Evolutionary conservation across 192 early-diverging fungal genomes (phyloP), one percentile per base, ranked within the genome.

Genomic region (Coemansia brasiliensis): DNA sequence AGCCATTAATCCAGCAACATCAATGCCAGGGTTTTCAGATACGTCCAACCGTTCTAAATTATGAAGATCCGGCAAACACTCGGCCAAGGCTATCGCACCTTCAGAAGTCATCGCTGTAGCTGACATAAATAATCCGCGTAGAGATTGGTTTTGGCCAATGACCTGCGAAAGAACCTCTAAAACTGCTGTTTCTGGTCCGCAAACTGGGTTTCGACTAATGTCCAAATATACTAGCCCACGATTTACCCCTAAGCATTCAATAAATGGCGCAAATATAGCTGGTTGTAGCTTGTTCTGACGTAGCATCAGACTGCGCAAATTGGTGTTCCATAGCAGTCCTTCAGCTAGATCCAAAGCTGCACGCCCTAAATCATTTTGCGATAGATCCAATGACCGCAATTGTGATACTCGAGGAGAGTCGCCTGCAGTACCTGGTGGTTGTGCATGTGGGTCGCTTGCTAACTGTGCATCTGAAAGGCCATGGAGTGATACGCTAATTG

Each of bases 1-100:
- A 3, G 92, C 90, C 82, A 92, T 87, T 9, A 91, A 67, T 7
- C 92, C 94, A 2, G 87, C 90, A 58, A 93, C 66, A 22, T 88
- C 86, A 32, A 95, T 88, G 2, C 60, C 71, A 10, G 85, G 82
- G 66, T 95, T 95, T 18, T 82, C 71, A 5, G 88, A 86, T 26
- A 95, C 66, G 64, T 94, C 89, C 57, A 95, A 82, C 45, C 84
- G 79, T 54, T 76, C 72, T 11, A 95, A 69, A 21, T 80, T 49
- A 5, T 79, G 82, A 15, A 85, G 90, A 44, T 94, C 87, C 5
- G 91, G 90, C 39, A 95, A 61, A 22, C 83, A 82, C 70, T 95
- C 93, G 16, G 94, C 90, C 39, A 95, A 62, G 5, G 83, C 82
- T 46, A 95, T 89, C 9, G 90, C 85, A 59, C 86, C 89, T 62